Evolutionary conservation across 495 filamentous ascomycete species (phyloP).

Genomic region (Hypoxylon fragiforme): DNA sequence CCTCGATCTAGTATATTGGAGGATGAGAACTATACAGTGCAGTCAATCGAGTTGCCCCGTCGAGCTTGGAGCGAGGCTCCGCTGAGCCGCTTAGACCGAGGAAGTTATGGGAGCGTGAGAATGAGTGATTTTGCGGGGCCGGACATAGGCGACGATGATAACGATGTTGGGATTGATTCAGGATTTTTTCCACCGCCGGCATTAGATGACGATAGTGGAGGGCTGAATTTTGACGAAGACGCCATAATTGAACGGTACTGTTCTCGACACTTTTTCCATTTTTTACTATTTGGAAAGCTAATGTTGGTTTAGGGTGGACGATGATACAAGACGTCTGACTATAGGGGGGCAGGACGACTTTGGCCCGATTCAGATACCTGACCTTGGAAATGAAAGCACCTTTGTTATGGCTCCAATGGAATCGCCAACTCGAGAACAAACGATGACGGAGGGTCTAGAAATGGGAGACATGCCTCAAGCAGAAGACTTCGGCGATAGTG

Average conservation of each 20-base stretch:
- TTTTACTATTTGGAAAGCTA: constrained; percentile 2
- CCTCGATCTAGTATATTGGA: constrained; percentile 67
- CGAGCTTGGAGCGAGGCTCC: constrained; percentile 60
- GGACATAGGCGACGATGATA: constrained; percentile 40
- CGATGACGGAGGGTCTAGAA: constrained; percentile 12
- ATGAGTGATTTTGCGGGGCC: constrained; percentile 64
- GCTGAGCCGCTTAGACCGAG: constrained; percentile 48
- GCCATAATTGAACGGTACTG: constrained; percentile 41
- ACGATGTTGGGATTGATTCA: constrained; percentile 55
- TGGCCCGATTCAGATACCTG: constrained; percentile 47
- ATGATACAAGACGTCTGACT: constrained; percentile 40
- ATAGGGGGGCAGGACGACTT: constrained; percentile 49
- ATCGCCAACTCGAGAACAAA: constrained; percentile 31
- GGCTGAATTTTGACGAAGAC: constrained; percentile 47
- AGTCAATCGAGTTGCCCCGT: constrained; percentile 70
- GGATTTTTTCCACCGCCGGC: constrained; percentile 46
- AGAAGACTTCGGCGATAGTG: constrained; percentile 36
- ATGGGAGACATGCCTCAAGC: constrained; percentile 19
- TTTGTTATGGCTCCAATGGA: constrained; percentile 44
- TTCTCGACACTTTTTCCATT: constrained; percentile 33
- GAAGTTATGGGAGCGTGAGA: constrained; percentile 58
- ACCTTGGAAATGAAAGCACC: constrained; percentile 50
- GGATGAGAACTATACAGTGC: constrained; percentile 68
- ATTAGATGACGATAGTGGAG: constrained; percentile 43
- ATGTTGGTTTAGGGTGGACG: constrained; percentile 40